phyloP scores from a whole-genome alignment of 1,284 basidiomycete species.

The Exobasidium cylindrosporum region DNA sequence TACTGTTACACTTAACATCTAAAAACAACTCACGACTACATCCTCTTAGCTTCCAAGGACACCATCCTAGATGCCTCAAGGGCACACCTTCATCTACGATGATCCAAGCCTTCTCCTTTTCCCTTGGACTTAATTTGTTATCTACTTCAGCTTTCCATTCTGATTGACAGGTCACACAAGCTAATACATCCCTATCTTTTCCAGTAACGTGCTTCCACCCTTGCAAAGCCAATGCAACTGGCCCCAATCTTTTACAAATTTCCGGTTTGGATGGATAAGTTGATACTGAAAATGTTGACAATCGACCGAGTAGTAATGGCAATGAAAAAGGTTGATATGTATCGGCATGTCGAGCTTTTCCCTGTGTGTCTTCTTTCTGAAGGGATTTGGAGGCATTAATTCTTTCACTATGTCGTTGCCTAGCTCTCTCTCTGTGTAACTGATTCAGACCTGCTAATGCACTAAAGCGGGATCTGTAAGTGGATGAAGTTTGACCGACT shows the following conservation, averaged over 20 bases:
- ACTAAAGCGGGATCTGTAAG: too few species aligned
- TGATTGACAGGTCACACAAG: background rate
- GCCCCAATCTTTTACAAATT: background rate
- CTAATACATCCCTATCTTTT: background rate
- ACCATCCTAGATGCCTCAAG: background rate
- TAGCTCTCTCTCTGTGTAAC: background rate
- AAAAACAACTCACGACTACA: background rate
- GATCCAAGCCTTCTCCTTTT: background rate
- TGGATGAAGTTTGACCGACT: background rate
- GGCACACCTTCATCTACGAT: background rate
- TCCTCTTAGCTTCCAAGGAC: conserved; percentile 3
- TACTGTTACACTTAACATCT: background rate
- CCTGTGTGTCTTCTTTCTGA: background rate
- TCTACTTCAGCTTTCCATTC: background rate
- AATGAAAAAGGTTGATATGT: conserved; percentile 1
- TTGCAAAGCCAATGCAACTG: background rate
- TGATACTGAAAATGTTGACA: conserved; percentile 2
- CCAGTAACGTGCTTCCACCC: background rate
- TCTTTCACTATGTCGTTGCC: background rate
- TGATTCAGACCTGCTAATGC: background rate
- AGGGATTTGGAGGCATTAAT: background rate
- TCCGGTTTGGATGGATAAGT: background rate
- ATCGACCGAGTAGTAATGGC: background rate
- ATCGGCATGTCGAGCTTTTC: background rate
- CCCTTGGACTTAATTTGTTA: background rate